Conservation (phyloP, 176 grass and related monocot species). For the Cenchrus americanus region DNA sequence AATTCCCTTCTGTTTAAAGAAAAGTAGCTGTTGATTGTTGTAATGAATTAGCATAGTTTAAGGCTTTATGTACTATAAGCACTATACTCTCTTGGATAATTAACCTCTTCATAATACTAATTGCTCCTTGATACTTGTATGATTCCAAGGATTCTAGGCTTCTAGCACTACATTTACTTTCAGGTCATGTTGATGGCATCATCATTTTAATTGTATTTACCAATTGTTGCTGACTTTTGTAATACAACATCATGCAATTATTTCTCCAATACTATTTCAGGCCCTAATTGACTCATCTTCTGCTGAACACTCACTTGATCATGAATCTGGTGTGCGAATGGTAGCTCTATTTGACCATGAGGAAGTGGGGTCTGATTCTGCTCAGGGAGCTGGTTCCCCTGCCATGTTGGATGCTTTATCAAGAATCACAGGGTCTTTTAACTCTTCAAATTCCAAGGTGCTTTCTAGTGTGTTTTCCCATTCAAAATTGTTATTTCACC, state of each 20-base stretch:
- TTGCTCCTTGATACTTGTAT: conserved; percentile 12
- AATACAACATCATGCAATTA: conserved; percentile 24
- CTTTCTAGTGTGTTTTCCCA: conserved; percentile 22
- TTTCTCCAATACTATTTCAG: conserved; percentile 55
- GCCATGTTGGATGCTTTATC: conserved; percentile 93
- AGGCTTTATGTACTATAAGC: neutral
- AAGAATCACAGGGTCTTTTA: conserved; percentile 85
- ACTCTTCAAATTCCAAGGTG: conserved; percentile 71
- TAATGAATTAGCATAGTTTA: conserved; percentile 21
- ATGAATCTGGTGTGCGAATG: conserved; percentile 94
- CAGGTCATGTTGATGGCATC: neutral
- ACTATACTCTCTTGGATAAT: neutral
- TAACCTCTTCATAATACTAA: conserved; percentile 17
- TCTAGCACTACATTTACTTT: conserved; percentile 1
- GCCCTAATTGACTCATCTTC: conserved; percentile 82
- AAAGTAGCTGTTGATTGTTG: neutral
- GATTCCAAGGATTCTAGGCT: conserved; percentile 22
- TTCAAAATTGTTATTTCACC: conserved; percentile 21
- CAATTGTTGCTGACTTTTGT: neutral
- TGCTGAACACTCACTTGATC: conserved; percentile 56
- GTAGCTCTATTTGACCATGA: conserved; percentile 97
- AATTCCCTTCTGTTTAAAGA: neutral
- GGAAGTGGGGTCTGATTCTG: conserved; percentile 94
- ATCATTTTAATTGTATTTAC: conserved; percentile 3
- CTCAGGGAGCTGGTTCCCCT: conserved; percentile 97